Evolutionary conservation across 306 rosid genomes (phyloP).

Genomic region (Casuarina equisetifolia): DNA sequence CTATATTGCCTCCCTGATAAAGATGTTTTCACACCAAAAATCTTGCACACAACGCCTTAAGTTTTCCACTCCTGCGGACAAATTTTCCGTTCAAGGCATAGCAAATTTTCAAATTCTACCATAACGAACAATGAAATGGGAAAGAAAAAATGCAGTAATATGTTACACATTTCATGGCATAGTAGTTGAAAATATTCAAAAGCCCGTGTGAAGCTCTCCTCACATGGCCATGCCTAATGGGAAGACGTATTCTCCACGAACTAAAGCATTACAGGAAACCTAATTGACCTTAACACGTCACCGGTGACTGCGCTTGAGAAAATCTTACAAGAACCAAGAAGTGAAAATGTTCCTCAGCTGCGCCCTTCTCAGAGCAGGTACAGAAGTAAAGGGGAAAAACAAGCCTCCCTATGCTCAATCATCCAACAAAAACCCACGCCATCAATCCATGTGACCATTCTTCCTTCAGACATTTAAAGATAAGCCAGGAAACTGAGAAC

Average conservation of each 20-base stretch:
- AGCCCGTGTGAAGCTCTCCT: background rate
- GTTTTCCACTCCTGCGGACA: background rate
- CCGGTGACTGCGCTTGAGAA: background rate
- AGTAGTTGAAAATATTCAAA: background rate
- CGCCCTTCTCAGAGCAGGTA: conserved; percentile 18
- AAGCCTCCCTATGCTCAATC: conserved; percentile 31
- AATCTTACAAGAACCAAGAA: conserved; percentile 14
- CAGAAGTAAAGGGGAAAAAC: background rate
- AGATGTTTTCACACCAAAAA: background rate
- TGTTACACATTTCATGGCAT: background rate
- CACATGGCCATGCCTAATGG: background rate
- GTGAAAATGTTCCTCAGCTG: conserved; percentile 8
- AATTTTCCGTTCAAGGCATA: background rate
- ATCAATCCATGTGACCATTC: conserved; percentile 10
- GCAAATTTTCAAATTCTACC: background rate
- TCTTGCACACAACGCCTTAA: no score
- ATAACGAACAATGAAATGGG: background rate
- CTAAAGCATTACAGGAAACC: background rate
- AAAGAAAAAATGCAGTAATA: background rate
- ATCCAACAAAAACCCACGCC: conserved; percentile 38
- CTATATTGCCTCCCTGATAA: background rate
- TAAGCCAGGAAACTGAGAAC: conserved; percentile 22
- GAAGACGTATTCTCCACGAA: background rate
- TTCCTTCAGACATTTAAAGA: conserved; percentile 3
- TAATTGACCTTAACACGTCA: background rate